phyloP scores from a whole-genome alignment of 208 protist species.

The Lotmaria passim region DNA sequence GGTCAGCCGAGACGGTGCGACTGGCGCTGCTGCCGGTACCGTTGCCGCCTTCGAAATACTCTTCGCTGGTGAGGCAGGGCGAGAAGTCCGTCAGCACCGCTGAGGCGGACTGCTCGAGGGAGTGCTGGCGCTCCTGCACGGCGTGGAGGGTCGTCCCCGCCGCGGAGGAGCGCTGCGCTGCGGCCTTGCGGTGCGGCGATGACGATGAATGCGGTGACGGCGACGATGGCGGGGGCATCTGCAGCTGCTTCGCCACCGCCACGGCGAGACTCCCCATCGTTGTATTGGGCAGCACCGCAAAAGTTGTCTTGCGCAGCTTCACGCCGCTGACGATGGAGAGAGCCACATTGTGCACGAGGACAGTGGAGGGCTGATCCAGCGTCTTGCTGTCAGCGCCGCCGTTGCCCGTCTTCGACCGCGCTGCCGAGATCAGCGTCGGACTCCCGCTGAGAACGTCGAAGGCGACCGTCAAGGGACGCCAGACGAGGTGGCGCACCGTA shows the following conservation, averaged over 20 bases:
- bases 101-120: background rate
- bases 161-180: constrained; percentile 1
- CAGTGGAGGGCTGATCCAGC: background rate
- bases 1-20: constrained; percentile 22
- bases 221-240: background rate
- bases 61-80: constrained; percentile 4
- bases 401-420: background rate
- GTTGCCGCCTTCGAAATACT: constrained; percentile 15
- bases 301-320: constrained; percentile 11
- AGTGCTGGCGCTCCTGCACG: background rate
- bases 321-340: constrained; percentile 16
- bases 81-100: background rate
- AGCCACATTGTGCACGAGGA: background rate
- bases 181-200: background rate
- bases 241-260: constrained; percentile 31
- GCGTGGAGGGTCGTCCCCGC: constrained; percentile 11
- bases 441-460: background rate
- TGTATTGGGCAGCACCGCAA: constrained; percentile 29
- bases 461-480: constrained; percentile 15
- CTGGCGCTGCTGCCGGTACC: background rate
- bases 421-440: background rate
- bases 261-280: constrained; percentile 24
- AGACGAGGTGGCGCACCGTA: constrained; percentile 27
- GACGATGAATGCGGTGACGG: background rate
- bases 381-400: constrained; percentile 1